A percentile compares a stretch with the other conserved stretches of the same genome.
phyloP scores from a whole-genome alignment of 2,329 filamentous ascomycete genomes.

The Colletotrichum horii region DNA sequence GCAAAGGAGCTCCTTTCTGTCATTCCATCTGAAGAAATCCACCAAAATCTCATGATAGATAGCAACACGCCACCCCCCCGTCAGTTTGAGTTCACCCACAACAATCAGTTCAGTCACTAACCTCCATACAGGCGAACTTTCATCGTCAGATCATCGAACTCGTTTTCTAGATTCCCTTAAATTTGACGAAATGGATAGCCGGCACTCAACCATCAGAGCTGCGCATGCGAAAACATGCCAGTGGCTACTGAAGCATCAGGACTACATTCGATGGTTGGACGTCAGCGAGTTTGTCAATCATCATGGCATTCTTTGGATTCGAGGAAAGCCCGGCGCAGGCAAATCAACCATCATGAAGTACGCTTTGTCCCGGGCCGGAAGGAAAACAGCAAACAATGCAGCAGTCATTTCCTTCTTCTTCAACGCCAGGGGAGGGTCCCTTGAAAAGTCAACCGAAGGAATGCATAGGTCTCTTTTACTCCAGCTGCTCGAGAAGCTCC shows the following conservation, averaged over 20 bases:
- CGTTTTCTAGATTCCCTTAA: constrained; percentile 32
- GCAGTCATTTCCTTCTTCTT: constrained; percentile 18
- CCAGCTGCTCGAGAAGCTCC: neutral
- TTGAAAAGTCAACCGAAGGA: constrained; percentile 5
- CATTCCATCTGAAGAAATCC: neutral
- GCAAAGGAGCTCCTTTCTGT: neutral
- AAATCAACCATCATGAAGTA: constrained; percentile 56
- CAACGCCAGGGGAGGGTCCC: constrained; percentile 10
- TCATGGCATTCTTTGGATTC: constrained; percentile 51
- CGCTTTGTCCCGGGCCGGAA: constrained; percentile 12
- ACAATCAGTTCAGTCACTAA: neutral
- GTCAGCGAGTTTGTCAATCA: constrained; percentile 24
- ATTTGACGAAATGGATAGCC: constrained; percentile 43
- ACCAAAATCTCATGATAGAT: neutral
- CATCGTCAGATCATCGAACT: neutral
- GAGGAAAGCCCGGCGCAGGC: constrained; percentile 48
- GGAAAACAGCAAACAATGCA: constrained; percentile 14
- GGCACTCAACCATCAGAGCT: constrained; percentile 37
- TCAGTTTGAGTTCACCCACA: neutral
- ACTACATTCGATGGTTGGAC: constrained; percentile 44
- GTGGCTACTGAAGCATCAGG: constrained; percentile 40
- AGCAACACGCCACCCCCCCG: neutral
- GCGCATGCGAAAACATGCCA: constrained; percentile 42
- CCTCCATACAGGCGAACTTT: neutral
- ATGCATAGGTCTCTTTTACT: constrained; percentile 20